These are phyloP conservation scores for Podosphaera xanthii DNA, from an alignment of 2,329 filamentous ascomycete species.

Conservation along the genomic window DNA sequence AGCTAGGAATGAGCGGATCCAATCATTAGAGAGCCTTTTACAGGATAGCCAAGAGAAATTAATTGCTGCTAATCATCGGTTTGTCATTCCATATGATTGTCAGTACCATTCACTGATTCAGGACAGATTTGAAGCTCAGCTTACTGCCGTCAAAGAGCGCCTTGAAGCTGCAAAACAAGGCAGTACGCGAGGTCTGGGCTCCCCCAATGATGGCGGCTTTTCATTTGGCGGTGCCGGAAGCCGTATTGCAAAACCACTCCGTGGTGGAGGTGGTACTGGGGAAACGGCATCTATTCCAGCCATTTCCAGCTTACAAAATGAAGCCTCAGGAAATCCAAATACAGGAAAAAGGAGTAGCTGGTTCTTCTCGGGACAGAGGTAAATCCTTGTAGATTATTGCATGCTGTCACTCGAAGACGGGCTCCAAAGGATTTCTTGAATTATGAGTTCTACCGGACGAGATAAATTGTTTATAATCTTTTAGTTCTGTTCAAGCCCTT, in stretches of 20 bases:
- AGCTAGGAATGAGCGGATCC: slow-evolving; percentile 87
- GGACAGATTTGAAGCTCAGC: slow-evolving; percentile 79
- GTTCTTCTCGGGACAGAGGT: slow-evolving; percentile 17
- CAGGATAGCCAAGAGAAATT: slow-evolving; percentile 98
- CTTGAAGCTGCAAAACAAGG: slow-evolving; percentile 86
- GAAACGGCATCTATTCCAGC: slow-evolving; percentile 24
- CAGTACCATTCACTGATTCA: slow-evolving; percentile 6
- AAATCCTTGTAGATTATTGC: slow-evolving; percentile 2
- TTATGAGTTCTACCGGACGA: too few species aligned
- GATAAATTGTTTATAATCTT: too few species aligned
- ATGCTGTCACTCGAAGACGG: too few species aligned
- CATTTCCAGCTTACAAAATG: slow-evolving; percentile 34
- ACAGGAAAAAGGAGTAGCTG: slow-evolving; percentile 14
- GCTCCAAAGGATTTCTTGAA: too few species aligned
- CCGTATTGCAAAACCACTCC: slow-evolving; percentile 45
- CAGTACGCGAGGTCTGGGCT: slow-evolving; percentile 62
- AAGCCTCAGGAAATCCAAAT: slow-evolving; percentile 14
- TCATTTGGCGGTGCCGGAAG: slow-evolving; percentile 43
- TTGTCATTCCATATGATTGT: slow-evolving; percentile 20
- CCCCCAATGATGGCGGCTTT: slow-evolving; percentile 40
- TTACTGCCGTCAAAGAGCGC: slow-evolving; percentile 91
- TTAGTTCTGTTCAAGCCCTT: too few species aligned
- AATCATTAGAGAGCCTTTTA: slow-evolving; percentile 73
- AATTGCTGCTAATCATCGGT: slow-evolving; percentile 93
- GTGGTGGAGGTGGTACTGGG: slow-evolving; percentile 32